phyloP scores from a whole-genome alignment of 768 basidiomycete genomes.

The Tricholoma sp. region DNA sequence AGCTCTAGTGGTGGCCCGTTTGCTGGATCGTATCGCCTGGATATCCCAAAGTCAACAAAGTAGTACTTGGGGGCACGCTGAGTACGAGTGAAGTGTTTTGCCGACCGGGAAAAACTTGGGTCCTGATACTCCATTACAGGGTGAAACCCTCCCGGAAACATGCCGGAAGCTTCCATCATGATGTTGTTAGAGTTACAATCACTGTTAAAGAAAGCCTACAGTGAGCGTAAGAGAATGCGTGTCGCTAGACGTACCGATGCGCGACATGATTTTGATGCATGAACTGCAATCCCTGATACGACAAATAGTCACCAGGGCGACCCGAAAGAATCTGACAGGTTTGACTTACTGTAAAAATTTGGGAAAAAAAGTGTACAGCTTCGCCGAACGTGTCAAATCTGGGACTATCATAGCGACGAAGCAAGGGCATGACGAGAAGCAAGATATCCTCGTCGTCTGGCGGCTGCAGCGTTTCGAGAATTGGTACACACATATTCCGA shows the following conservation, averaged over 20 bases:
- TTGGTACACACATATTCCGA: slow-evolving; percentile 29
- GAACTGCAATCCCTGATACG: slow-evolving; percentile 17
- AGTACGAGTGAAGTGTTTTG: slow-evolving; percentile 9
- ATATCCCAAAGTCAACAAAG: slow-evolving; percentile 21
- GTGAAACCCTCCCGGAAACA: slow-evolving; percentile 9
- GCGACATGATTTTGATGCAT: slow-evolving; percentile 17
- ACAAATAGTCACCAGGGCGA: neutral
- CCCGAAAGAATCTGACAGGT: neutral
- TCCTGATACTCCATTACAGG: slow-evolving; percentile 2
- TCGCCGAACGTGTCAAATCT: slow-evolving; percentile 24
- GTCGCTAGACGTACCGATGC: neutral
- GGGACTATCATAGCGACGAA: slow-evolving; percentile 11
- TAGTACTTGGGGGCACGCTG: slow-evolving; percentile 17
- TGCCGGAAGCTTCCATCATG: slow-evolving; percentile 9
- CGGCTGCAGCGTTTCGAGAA: slow-evolving; percentile 14
- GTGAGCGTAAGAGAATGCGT: neutral
- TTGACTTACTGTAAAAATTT: slow-evolving; percentile 2
- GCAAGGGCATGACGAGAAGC: slow-evolving; percentile 21
- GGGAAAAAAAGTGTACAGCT: slow-evolving; percentile 9
- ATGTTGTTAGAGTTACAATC: slow-evolving; percentile 14
- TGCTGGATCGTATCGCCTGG: slow-evolving; percentile 14
- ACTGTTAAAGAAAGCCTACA: neutral
- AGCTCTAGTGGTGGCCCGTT: slow-evolving; percentile 17
- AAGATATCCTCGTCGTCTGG: slow-evolving; percentile 9
- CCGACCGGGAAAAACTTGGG: slow-evolving; percentile 2